Percentiles rank a stretch among this genome's conserved stretches.
Evolutionary conservation across 116 monocot genomes (phyloP).

Genomic region (Cymodocea nodosa): DNA sequence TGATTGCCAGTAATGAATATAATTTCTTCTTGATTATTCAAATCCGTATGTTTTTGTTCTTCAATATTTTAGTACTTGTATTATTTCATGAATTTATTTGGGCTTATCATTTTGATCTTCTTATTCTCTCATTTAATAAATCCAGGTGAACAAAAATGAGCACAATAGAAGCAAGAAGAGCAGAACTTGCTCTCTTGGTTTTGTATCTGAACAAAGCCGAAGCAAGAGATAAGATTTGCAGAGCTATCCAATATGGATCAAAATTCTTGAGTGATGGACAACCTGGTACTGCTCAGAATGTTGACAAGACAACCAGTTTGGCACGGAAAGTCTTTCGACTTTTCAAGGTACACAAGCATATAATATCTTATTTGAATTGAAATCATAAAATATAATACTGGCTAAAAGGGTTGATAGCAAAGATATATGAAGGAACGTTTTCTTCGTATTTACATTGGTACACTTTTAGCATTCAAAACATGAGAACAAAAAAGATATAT

Average conservation of each 20-base stretch:
- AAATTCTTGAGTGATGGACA: conserved; percentile 87
- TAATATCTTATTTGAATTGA: not conserved
- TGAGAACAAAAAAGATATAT: too few species aligned
- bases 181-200: conserved; percentile 63
- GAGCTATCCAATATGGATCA: conserved; percentile 91
- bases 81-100: too few species aligned
- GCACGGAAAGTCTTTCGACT: conserved; percentile 92
- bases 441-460: too few species aligned
- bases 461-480: too few species aligned
- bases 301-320: conserved; percentile 86
- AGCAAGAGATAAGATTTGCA: conserved; percentile 95
- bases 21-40: too few species aligned
- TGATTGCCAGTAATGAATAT: too few species aligned
- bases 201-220: conserved; percentile 89
- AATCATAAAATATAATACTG: not conserved
- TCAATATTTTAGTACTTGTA: too few species aligned
- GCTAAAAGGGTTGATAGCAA: not conserved
- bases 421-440: too few species aligned
- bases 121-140: too few species aligned
- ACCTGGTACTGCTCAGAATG: conserved; percentile 75
- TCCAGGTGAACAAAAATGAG: conserved; percentile 27
- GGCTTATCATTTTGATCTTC: too few species aligned
- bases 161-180: conserved; percentile 65
- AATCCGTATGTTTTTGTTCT: too few species aligned
- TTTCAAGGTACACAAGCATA: conserved; percentile 48